Evolutionary conservation across 345 rosid species (phyloP).

Genomic region (Luvunga scandens): DNA sequence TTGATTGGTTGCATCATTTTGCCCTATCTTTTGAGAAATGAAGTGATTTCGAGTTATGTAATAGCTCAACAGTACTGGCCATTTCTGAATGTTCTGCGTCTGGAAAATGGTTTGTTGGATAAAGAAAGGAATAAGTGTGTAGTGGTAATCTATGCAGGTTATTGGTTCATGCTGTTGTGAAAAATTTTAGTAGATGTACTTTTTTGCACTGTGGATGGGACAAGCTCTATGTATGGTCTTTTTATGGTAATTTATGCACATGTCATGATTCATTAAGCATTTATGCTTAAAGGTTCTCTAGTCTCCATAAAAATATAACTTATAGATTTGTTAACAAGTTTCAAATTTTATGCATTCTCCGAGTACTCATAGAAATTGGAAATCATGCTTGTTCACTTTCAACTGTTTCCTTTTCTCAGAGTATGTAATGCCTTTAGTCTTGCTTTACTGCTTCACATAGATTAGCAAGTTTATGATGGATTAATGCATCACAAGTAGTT

Average conservation of each 20-base stretch:
- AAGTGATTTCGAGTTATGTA: background rate
- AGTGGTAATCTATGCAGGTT: background rate
- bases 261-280: background rate
- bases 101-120: background rate
- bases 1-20: background rate
- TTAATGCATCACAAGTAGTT: background rate
- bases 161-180: background rate
- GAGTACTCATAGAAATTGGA: background rate
- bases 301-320: background rate
- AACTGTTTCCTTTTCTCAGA: background rate
- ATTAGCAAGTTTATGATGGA: background rate
- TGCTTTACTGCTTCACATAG: background rate
- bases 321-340: background rate
- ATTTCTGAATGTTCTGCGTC: background rate
- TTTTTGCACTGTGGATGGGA: background rate
- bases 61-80: background rate
- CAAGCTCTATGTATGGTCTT: background rate
- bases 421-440: background rate
- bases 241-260: background rate
- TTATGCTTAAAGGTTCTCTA: background rate
- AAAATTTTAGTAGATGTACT: background rate
- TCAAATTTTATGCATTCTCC: background rate
- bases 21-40: background rate
- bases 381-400: background rate
- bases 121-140: background rate